Percentiles rank a stretch among this genome's conserved stretches.
Evolutionary conservation across 2,329 filamentous ascomycete species (phyloP).

Genomic region (Tolypocladium sp.): DNA sequence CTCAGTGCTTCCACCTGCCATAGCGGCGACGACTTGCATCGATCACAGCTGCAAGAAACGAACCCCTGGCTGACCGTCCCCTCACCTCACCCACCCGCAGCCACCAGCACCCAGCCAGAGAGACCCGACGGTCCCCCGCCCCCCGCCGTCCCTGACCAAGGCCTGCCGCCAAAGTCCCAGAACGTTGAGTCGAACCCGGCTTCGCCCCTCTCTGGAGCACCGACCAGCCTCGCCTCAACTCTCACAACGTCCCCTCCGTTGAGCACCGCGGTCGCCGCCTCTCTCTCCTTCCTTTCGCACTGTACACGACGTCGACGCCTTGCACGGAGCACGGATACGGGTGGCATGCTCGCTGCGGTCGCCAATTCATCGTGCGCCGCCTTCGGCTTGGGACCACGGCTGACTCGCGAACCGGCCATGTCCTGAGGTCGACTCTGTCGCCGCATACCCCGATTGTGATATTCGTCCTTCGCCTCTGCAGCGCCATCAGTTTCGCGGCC

Average conservation of each 20-base stretch:
- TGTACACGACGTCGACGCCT: not conserved
- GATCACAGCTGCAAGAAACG: not conserved
- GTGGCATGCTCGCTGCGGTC: constrained; percentile 11
- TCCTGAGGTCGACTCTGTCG: constrained; percentile 22
- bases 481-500: not conserved
- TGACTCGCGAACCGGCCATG: constrained; percentile 21
- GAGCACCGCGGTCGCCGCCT: not conserved
- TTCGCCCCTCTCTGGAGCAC: not conserved
- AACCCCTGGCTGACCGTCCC: not conserved
- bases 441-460: constrained; percentile 15
- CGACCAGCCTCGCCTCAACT: not conserved
- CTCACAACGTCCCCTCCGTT: not conserved
- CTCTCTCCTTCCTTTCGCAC: not conserved
- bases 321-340: not conserved
- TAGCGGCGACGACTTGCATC: not conserved
- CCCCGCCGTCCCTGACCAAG: not conserved
- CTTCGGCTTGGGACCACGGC: constrained; percentile 18
- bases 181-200: not conserved
- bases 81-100: not conserved
- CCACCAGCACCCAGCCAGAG: not conserved
- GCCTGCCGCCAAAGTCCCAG: not conserved
- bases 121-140: not conserved
- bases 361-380: constrained; percentile 7
- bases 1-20: not conserved
- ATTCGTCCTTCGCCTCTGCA: constrained; percentile 4